Evolutionary conservation across 2,329 filamentous ascomycete genomes (phyloP).

Genomic region (Geoglossum cookeanum): DNA sequence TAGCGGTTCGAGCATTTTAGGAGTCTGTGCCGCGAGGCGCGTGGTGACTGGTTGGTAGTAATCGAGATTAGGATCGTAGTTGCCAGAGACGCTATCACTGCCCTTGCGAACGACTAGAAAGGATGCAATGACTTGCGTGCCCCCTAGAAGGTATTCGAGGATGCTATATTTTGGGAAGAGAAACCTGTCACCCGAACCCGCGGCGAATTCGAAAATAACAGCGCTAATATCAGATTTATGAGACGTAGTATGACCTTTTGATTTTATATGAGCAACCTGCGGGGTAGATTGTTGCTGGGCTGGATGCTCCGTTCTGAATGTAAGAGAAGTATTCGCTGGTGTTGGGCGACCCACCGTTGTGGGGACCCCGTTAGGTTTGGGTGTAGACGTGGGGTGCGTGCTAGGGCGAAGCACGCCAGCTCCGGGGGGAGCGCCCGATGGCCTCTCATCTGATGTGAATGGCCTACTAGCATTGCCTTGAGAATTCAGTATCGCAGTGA

Average conservation of each 20-base stretch:
- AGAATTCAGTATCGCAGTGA: conserved; percentile 27
- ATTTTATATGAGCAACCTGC: not conserved
- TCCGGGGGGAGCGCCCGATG: not conserved
- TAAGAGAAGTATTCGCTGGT: not conserved
- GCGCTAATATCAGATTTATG: conserved; percentile 24
- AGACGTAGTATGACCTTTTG: conserved; percentile 1
- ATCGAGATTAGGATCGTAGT: conserved; percentile 12
- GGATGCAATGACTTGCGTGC: conserved; percentile 26
- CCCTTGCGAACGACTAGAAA: conserved; percentile 27
- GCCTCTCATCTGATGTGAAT: not conserved
- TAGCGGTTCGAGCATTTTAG: conserved; percentile 34
- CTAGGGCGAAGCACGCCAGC: not conserved
- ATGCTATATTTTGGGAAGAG: conserved; percentile 30
- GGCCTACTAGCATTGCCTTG: not conserved
- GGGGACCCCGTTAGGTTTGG: not conserved
- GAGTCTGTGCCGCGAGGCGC: conserved; percentile 32
- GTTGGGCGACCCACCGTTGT: not conserved
- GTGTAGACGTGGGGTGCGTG: not conserved
- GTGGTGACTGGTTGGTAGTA: conserved; percentile 36
- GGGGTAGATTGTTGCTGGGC: not conserved
- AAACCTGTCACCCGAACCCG: conserved; percentile 27
- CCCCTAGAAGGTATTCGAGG: conserved; percentile 26
- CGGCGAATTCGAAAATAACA: conserved; percentile 28
- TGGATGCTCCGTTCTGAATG: conserved; percentile 1
- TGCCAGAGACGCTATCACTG: conserved; percentile 17